Percentiles rank a stretch among this genome's conserved stretches.
These are phyloP conservation scores for Ascosphaera acerosa DNA, from an alignment of 2,329 filamentous ascomycete species.

Conservation along the genomic window DNA sequence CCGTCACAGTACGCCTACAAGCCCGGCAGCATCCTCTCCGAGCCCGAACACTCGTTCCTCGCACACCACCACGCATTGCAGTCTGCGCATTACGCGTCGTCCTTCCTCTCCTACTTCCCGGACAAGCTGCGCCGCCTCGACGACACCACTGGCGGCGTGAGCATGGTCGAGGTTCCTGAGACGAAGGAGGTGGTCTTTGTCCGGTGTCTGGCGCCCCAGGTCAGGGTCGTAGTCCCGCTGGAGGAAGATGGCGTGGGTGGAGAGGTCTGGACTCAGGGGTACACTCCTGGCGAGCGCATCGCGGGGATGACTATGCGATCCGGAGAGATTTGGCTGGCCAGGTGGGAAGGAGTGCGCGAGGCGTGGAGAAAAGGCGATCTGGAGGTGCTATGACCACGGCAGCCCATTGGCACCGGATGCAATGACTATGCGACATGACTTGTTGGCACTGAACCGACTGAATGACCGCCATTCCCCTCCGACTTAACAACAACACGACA, in stretches of 20 bases:
- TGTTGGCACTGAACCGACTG: no score
- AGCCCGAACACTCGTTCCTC: constrained; percentile 57
- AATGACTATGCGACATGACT: no score
- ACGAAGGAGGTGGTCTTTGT: constrained; percentile 64
- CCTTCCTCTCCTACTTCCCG: constrained; percentile 67
- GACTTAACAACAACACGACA: no score
- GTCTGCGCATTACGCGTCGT: constrained; percentile 58
- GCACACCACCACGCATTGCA: constrained; percentile 64
- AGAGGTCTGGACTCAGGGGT: constrained; percentile 7
- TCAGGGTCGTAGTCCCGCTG: constrained; percentile 17
- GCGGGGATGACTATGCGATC: constrained; percentile 20
- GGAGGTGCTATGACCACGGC: constrained; percentile 20
- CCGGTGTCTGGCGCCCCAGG: constrained; percentile 26
- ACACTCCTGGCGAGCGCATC: constrained; percentile 7
- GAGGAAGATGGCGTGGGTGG: constrained; percentile 10
- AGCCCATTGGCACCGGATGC: no score
- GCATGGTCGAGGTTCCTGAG: constrained; percentile 81
- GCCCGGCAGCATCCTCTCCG: constrained; percentile 33
- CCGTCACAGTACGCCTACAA: background rate
- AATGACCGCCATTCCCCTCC: no score
- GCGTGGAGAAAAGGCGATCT: constrained; percentile 20
- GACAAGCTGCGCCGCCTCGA: constrained; percentile 57
- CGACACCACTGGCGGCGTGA: constrained; percentile 68
- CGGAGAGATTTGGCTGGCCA: constrained; percentile 41
- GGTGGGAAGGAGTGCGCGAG: constrained; percentile 47